Base-by-base conservation (phyloP, 1,284 basidiomycete species). In the Boletellus deceptivus region DNA sequence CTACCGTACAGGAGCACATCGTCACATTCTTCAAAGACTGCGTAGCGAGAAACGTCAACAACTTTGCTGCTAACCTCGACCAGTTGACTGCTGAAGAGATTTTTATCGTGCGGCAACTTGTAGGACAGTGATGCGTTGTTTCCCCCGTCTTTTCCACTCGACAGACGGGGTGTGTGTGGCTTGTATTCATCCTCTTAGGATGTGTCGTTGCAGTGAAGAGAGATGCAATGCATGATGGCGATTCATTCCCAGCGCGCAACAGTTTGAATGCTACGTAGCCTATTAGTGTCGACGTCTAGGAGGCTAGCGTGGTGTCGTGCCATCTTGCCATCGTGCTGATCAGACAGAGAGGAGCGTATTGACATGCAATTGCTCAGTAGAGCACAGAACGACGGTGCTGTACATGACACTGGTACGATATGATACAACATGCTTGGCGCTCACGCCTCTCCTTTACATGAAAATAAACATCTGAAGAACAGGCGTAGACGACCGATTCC, bases 31-130 rank as follows among this genome's bases (percentile, higher is more conserved):
- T 94, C 62, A 77, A 77, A 51, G 80, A 89, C 59, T 86, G 83
- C 47, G 89, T 88, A 18, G 65, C 78, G 10, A 73, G 76, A 24
- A 86, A 93, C 58, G 75, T 72, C 18, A 83, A 79, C 62, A 78
- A 82, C 55, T 91, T 93, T 65, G 75, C 80, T 16, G 74, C 71
- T 18, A 72, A 86, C 41, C 80, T 86, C 3, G 82, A 83, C 29
- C 80, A 84, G 58, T 71, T 93, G 55, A 80, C 75, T 11, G 74
- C 82, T 4, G 82, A 86, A 55, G 91, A 93, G 70, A 82, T 80
- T 57, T 64, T 82, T 31, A 79, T 91, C 20, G 72, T 93, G 34
- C 79, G 76, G 46, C 73, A 76, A 46, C 79, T 81, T n/a, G 69
- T 89, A 31, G 62, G 55, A 52, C 60, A 65, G 58, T 67, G 51